Evolutionary conservation across 2,329 filamentous ascomycete genomes (phyloP).

Genomic region (Neopestalotiopsis rosae): DNA sequence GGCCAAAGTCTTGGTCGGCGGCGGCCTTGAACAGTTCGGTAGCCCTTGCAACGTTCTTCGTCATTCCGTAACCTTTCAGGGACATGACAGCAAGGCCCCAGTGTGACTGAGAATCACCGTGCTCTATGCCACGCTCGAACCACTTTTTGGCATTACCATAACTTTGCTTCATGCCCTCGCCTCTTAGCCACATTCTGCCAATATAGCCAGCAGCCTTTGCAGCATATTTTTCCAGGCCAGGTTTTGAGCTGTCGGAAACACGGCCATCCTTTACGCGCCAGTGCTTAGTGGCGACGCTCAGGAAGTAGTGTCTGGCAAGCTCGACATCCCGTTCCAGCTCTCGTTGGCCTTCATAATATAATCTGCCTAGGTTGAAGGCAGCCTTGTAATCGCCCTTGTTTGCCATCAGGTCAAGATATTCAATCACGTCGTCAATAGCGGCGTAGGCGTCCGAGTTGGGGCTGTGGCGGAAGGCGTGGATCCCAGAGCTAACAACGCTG

Average conservation of each 20-base stretch:
- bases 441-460: constrained; percentile 82
- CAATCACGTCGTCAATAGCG: constrained; percentile 89
- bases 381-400: constrained; percentile 89
- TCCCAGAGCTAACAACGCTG: constrained; percentile 85
- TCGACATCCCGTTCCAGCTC: constrained; percentile 75
- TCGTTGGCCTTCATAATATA: constrained; percentile 87
- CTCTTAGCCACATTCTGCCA: constrained; percentile 87
- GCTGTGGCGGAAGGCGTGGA: constrained; percentile 76
- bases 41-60: constrained; percentile 73
- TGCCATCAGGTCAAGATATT: constrained; percentile 90
- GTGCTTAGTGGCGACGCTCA: constrained; percentile 77
- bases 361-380: constrained; percentile 81
- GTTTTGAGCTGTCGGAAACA: constrained; percentile 70
- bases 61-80: constrained; percentile 73
- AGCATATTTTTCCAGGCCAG: constrained; percentile 77
- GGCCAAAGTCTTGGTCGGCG: constrained; percentile 80
- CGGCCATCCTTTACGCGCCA: constrained; percentile 80
- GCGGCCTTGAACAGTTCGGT: constrained; percentile 78
- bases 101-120: constrained; percentile 83
- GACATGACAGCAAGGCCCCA: constrained; percentile 86
- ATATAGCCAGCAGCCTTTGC: constrained; percentile 86
- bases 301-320: constrained; percentile 80
- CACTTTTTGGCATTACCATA: constrained; percentile 78
- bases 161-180: constrained; percentile 79
- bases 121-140: constrained; percentile 79